phyloP scores from a whole-genome alignment of 2,329 filamentous ascomycete genomes.

The Metarhizium humberi region DNA sequence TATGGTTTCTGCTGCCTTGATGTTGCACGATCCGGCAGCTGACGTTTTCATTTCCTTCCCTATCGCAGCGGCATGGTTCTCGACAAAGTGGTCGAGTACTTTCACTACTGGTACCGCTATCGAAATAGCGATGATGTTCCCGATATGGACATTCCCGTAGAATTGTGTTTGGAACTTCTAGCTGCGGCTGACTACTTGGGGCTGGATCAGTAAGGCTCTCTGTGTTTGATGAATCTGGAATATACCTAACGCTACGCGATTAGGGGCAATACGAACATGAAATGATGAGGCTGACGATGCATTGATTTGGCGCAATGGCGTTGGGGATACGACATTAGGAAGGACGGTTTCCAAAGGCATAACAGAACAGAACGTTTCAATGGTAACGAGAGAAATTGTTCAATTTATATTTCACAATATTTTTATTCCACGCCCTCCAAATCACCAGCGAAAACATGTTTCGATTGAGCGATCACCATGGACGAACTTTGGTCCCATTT shows the following conservation, averaged over 20 bases:
- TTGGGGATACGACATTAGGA: neutral
- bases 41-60: conserved; percentile 3
- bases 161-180: conserved; percentile 68
- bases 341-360: neutral
- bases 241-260: conserved; percentile 17
- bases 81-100: conserved; percentile 75
- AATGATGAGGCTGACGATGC: conserved; percentile 13
- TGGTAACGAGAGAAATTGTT: neutral
- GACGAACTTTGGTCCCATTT: conserved; percentile 26
- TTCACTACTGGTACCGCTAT: conserved; percentile 73
- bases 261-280: conserved; percentile 29
- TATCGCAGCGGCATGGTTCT: conserved; percentile 57
- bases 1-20: neutral
- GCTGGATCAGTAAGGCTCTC: conserved; percentile 43
- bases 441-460: neutral
- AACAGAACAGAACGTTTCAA: neutral
- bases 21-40: conserved; percentile 5
- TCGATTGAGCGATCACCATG: neutral
- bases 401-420: neutral
- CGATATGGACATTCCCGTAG: conserved; percentile 72
- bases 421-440: neutral
- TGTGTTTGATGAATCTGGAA: conserved; percentile 17
- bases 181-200: conserved; percentile 71
- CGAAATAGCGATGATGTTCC: conserved; percentile 61
- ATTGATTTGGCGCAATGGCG: neutral